phyloP scores from a whole-genome alignment of 75 land plant species.

The Azolla pinnata region DNA sequence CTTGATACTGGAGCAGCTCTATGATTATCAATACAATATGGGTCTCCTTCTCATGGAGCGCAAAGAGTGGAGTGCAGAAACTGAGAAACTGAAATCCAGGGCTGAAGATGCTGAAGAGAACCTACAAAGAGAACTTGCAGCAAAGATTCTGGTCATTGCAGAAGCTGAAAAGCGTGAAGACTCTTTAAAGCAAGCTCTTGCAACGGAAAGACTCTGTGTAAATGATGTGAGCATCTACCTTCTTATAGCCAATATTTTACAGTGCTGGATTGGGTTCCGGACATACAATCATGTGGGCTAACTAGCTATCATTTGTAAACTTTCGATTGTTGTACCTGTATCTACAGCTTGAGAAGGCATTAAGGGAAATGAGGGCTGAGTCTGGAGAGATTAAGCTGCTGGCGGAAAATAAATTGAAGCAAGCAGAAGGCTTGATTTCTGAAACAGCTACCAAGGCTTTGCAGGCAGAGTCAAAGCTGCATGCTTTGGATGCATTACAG shows the following conservation, averaged over 20 bases:
- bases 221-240: slow-evolving; percentile 44
- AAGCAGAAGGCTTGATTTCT: slow-evolving; percentile 52
- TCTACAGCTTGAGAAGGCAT: slow-evolving; percentile 71
- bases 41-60: slow-evolving; percentile 77
- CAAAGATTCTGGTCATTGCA: slow-evolving; percentile 40
- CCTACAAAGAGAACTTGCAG: slow-evolving; percentile 52
- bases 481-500: slow-evolving; percentile 57
- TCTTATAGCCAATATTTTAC: slow-evolving; percentile 20
- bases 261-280: too few relatives aligned
- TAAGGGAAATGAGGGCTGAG: slow-evolving; percentile 76
- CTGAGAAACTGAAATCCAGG: slow-evolving; percentile 46
- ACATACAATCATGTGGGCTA: too few relatives aligned
- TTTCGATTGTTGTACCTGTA: not conserved
- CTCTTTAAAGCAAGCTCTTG: slow-evolving; percentile 48
- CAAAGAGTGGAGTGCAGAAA: slow-evolving; percentile 61
- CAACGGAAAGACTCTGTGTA: slow-evolving; percentile 68
- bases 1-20: slow-evolving; percentile 34
- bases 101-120: slow-evolving; percentile 42
- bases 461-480: slow-evolving; percentile 59
- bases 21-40: slow-evolving; percentile 90
- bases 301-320: not conserved
- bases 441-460: slow-evolving; percentile 46
- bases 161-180: slow-evolving; percentile 76
- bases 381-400: slow-evolving; percentile 60
- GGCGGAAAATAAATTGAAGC: slow-evolving; percentile 61